phyloP scores from a whole-genome alignment of 2,329 filamentous ascomycete species.

The Laburnicola sp. region DNA sequence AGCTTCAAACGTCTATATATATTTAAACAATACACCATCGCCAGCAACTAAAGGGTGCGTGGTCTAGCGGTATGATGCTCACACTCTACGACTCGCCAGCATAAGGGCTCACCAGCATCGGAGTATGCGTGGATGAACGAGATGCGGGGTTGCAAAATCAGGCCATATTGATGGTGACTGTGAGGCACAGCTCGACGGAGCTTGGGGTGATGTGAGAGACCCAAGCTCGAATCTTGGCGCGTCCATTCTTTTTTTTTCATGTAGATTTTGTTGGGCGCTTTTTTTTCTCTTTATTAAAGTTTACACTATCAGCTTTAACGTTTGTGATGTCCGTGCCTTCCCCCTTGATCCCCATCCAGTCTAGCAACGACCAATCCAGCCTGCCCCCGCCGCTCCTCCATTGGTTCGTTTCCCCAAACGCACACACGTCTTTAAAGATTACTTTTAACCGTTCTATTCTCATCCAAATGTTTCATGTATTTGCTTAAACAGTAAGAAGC shows the following conservation, averaged over 20 bases:
- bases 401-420: too few species aligned
- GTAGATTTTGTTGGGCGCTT: background rate
- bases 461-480: background rate
- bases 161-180: background rate
- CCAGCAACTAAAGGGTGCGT: background rate
- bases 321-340: too few species aligned
- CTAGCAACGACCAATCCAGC: too few species aligned
- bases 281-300: background rate
- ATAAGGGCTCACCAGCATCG: background rate
- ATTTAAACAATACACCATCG: background rate
- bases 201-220: constrained; percentile 1
- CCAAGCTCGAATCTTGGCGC: background rate
- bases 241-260: background rate
- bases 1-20: background rate
- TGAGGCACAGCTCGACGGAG: background rate
- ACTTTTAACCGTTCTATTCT: background rate
- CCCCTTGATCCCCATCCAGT: too few species aligned
- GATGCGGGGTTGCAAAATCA: background rate
- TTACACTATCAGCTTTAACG: too few species aligned
- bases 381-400: too few species aligned
- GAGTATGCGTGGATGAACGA: background rate
- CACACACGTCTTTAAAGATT: background rate
- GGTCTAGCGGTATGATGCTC: constrained; percentile 1
- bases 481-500: background rate
- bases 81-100: background rate